Base-by-base conservation (phyloP, 495 filamentous ascomycete genomes). In the Viridothelium virens region DNA sequence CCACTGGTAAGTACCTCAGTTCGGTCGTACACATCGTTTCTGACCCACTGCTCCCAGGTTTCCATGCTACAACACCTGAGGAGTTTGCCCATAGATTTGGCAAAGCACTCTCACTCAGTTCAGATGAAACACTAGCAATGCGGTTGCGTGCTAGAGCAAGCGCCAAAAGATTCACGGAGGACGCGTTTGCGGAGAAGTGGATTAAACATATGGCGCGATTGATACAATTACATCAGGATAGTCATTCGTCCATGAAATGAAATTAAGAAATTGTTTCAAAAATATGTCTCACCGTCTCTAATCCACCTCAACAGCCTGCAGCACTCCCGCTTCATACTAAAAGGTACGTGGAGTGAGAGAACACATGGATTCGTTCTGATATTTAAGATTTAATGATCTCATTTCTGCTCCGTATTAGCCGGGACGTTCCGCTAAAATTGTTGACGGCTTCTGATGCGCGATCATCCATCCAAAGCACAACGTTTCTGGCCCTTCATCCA, bases 81-180 rank as follows among this genome's bases (percentile, higher is more conserved):
- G 87, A 95, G 69, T 98, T 92, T 71, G 91, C 91, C 0, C 79
- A 81, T 10, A 88, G 82, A 2, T 97, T 92, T 72, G 85, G 86
- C 69, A 84, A 88, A 70, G 92, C 89, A 0, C 77, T 97, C 41
- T 80, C 83, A 0, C 76, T 97, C 37, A 78, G 84, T 0, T 71
- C 82, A 18, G 79, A 84, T n/a, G 86, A 92, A 61, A 87, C 85
- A 36, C 75, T 91, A 2, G 81, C 77, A 3, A 90, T 91, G 85
- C 82, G 95, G 2, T 75, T 80, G 56, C 80, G 92, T 62, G 94
- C 93, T 1, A 78, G 91, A 53, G 74, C 81, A 65, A 92, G 88
- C 0, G 90, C 93, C 3, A 81, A 83, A 74, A 76, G 94, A 59
- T 98, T 98, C 72, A 89, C 89, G 0, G 94, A 97, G 76, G 88